Evolutionary conservation across 108 stramenopile genomes (phyloP), one percentile per base, ranked within the genome.

Genomic region (Fragilariopsis cylindrus): DNA sequence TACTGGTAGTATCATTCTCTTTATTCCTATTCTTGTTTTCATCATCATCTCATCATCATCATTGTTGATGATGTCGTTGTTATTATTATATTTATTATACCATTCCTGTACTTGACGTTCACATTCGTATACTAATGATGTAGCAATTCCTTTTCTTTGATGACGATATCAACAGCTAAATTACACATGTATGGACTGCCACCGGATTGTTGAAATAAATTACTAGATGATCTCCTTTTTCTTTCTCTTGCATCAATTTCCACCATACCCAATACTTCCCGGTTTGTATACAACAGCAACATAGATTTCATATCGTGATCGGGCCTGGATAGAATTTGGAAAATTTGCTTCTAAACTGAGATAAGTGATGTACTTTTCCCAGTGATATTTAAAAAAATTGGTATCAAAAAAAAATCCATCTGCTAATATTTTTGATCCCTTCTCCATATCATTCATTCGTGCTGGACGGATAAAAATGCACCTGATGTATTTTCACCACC

Each of bases 141-240:
- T 78, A 6, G 90, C 90, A 42, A 91, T 81, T 21, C 90, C 90
- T 48, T 75, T 75, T 18, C 87, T 74, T 70, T 81, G 81, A 74
- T 79, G 87, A 48, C 56, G 58, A 71, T 71, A 60, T 87, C 85
- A 39, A 89, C 87, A 15, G 90, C 90, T 41, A 91, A 72, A 76
- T 91, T 91, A 77, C 87, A 91, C 90, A 91, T 89, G 74, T 91
- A 91, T 18, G 88, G 82, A 19, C 90, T 81, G 57, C 72, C 70
- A 13, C 74, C 63, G 43, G 62, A 18, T 76, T 71, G 42, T 80
- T 57, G 41, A 45, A 15, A 45, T 49, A 49, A 21, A 43, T 57
- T 71, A 18, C 72, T 43, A 5, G 70, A 65, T 30, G 30, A 30
- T 21, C 21, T 21, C 21, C 21, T 21, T 50, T 79, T 64, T 50